Evolutionary conservation across 495 filamentous ascomycete species (phyloP), one percentile per base, ranked within the genome.

Genomic region (Podospora pseudoanserina): DNA sequence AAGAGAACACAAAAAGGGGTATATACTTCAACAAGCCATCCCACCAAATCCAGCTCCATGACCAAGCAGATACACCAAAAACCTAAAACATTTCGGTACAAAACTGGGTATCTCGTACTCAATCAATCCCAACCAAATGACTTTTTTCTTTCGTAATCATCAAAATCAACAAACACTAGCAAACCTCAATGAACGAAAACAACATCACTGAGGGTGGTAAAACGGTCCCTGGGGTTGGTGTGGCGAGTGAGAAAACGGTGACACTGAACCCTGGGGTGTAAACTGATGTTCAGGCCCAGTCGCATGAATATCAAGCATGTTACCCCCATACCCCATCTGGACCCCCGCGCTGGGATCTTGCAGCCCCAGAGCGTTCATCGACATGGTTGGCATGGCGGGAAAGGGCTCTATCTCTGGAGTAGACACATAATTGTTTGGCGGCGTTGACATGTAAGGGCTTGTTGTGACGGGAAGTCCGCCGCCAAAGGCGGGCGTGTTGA

Each of bases 201-300:
- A 49, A 49, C 2, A 61, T 61, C 59, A 61, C 59, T 63, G 19
- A 15, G 11, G 61, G 5, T 27, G 18, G n/a, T 79, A 83, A 59
- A 81, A 83, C n/a, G 61, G 67, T 7, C 74, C 73, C 27, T 77
- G 75, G 39, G 73, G 73, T 70, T 73, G 79, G 56, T 79, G 74
- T n/a, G 80, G 80, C 30, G 80, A 82, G 34, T 76, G 80, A 11
- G 66, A 67, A 67, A 76, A 84, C 2, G 80, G 79, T 63, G 81
- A 82, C 7, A 76, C 73, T 16, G 80, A 81, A n/a, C 79, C 78
- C 26, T 76, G 79, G 56, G 79, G 75, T 27, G 73, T 77, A 32
- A 76, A 84, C 26, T 77, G 79, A 53, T 78, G 58, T 18, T 63
- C 44, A 0, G 57, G 58, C 3, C 32, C 63, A 53, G 74, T 74